Base-by-base conservation (phyloP, 2,329 filamentous ascomycete genomes). In the Neoscytalidium dimidiatum region DNA sequence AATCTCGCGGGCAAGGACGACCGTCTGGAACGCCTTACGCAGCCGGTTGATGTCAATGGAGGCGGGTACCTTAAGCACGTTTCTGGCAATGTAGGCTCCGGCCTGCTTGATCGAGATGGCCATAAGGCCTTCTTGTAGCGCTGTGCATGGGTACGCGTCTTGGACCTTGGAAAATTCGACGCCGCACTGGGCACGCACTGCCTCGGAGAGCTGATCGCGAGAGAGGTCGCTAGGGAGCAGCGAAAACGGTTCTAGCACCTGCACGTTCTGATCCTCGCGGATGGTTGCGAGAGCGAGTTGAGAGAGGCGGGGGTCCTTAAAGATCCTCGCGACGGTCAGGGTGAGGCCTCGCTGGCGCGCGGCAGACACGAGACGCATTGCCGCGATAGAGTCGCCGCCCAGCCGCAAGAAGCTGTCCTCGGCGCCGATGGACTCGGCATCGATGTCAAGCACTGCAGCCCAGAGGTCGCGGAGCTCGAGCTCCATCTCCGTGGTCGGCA, bases 61-160 rank as follows among this genome's bases (percentile, higher is more conserved):
- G 3, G 71, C 60, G 11, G 43, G 57, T 8, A 61, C 26, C n/a
- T 26, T 26, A 13, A 61, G 23, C 11, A 31, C 26, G 19, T 48
- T 44, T 26, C 28, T 19, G 26, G 82, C 83, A 2, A 86, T 79
- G 43, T 86, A 87, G 0, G 82, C 81, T 51, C 83, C 84, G 29
- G 79, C 77, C 29, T 82, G 76, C 69, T 83, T 84, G 65, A 79
- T 78, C 2, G 84, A 83, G 4, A 86, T 71, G 0, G 84, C 82
- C 76, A 87, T 82, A 2, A 87, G 77, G 1, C 81, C 83, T 69
- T 85, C 84, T 66, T 87, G 85, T 1, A 85, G 74, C 0, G 84
- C 80, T 0, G 83, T 84, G 72, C 83, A 85, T 1, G 84, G 84
- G 62, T 85, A 86, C 0, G 84, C 72, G 64, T 87, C 84, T 57